Evolutionary conservation across 768 basidiomycete species (phyloP).

Genomic region (Xanthoconium purpureum): DNA sequence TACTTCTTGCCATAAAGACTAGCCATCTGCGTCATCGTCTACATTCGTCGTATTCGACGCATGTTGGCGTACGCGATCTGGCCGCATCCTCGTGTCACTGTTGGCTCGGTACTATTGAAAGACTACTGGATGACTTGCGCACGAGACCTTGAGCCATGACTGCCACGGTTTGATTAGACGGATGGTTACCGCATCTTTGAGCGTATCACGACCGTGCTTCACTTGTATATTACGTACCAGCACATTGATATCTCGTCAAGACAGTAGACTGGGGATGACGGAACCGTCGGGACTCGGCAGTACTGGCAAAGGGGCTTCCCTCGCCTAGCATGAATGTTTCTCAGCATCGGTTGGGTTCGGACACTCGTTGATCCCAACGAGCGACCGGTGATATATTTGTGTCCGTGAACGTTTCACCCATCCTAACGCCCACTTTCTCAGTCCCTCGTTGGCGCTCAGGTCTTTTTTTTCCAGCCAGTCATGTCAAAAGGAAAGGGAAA

Average conservation of each 20-base stretch:
- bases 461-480: neutral
- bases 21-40: neutral
- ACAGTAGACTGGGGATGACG: neutral
- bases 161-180: no score
- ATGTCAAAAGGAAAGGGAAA: slow-evolving; percentile 34
- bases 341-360: slow-evolving; percentile 12
- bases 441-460: slow-evolving; percentile 4
- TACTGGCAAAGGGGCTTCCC: neutral
- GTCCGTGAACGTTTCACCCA: no score
- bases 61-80: no score
- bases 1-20: slow-evolving; percentile 8
- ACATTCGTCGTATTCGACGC: neutral
- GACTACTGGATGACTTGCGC: neutral
- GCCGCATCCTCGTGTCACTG: no score
- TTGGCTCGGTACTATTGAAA: no score
- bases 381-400: slow-evolving; percentile 3
- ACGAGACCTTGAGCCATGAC: neutral
- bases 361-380: neutral
- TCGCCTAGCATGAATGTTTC: slow-evolving; percentile 2
- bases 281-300: neutral
- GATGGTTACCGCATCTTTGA: no score
- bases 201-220: no score
- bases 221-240: neutral
- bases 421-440: slow-evolving; percentile 1
- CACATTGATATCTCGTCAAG: neutral